Evolutionary conservation across 148 eudicot species (phyloP).

Genomic region (Silene latifolia): DNA sequence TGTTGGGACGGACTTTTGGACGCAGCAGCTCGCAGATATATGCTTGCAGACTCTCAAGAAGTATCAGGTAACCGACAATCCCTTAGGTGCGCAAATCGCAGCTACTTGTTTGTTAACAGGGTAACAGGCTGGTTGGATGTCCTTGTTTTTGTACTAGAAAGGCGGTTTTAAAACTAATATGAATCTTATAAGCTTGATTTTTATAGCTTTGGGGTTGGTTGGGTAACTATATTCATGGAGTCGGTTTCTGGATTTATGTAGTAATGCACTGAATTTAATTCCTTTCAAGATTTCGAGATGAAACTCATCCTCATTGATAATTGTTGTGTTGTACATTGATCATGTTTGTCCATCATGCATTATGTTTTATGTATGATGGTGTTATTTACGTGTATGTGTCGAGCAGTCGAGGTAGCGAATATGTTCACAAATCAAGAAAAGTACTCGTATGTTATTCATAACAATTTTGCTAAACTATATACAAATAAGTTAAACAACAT

Average conservation of each 20-base stretch:
- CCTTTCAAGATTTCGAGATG: neutral
- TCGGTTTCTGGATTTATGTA: constrained; percentile 2
- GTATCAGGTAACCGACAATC: constrained; percentile 52
- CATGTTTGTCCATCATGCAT: neutral
- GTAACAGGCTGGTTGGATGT: neutral
- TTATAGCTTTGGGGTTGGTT: constrained; percentile 12
- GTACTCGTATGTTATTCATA: too few relatives aligned
- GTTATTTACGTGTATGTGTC: too few relatives aligned
- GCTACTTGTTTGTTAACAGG: neutral
- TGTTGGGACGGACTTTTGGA: constrained; percentile 22
- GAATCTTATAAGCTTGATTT: constrained; percentile 6
- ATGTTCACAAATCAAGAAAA: too few relatives aligned
- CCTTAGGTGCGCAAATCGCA: constrained; percentile 19
- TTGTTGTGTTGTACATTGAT: neutral
- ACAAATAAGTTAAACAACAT: too few relatives aligned
- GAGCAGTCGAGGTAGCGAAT: too few relatives aligned
- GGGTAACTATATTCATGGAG: constrained; percentile 17
- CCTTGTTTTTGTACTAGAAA: constrained; percentile 1
- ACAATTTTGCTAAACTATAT: too few relatives aligned
- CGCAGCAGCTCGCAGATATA: constrained; percentile 9
- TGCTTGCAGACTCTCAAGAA: constrained; percentile 39
- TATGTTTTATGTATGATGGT: neutral
- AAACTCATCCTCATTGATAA: constrained; percentile 10
- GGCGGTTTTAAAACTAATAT: neutral
- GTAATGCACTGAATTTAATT: too few relatives aligned